Evolutionary conservation across 768 basidiomycete genomes (phyloP), one percentile per base, ranked within the genome.

Genomic region (Trametes elegans): DNA sequence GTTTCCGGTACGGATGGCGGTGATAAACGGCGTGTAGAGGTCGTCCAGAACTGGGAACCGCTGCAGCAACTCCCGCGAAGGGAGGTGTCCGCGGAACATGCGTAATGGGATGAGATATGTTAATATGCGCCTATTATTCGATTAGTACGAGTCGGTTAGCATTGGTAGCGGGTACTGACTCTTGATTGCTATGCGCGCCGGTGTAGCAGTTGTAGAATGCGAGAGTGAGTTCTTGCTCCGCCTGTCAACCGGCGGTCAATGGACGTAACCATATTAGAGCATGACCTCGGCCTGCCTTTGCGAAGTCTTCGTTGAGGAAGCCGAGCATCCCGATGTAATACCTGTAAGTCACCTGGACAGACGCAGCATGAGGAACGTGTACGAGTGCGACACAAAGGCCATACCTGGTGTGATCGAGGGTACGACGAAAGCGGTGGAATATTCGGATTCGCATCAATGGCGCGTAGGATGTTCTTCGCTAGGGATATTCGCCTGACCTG

Each of bases 271-370:
- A 40, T n/a, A 11, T 10, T 23, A 6, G 11, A 13, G 21, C n/a
- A 23, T 48, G 40, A 11, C 49, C n/a, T 11, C 42, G 32, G 59
- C 68, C 28, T 43, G 87, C 92, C 74, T 93, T 93, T 34, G 74
- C 77, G 65, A 92, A 95, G 44, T 96, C 89, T 68, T 98, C 97
- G 64, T 91, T 91, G 57, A 98, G 71, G 73, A 98, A 98, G 66
- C 84, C 87, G 57, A 98, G 78, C 85, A 98, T 91, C 59, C 96
- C 97, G 43, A 97, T 72, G 67, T 98, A 98, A 76, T 96, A 99
- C 57, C 85, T 79, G 72, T 90, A 97, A 21, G 95, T 95, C 46
- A 97, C 93, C 89, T 93, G 73, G 38, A 56, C 54, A 57, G 38
- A 53, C 59, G 24, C 49, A 23, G 6, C n/a, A 27, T 57, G 66